Conservation (phyloP, 2,329 filamentous ascomycete genomes). For the Colletotrichum euphorbiae region DNA sequence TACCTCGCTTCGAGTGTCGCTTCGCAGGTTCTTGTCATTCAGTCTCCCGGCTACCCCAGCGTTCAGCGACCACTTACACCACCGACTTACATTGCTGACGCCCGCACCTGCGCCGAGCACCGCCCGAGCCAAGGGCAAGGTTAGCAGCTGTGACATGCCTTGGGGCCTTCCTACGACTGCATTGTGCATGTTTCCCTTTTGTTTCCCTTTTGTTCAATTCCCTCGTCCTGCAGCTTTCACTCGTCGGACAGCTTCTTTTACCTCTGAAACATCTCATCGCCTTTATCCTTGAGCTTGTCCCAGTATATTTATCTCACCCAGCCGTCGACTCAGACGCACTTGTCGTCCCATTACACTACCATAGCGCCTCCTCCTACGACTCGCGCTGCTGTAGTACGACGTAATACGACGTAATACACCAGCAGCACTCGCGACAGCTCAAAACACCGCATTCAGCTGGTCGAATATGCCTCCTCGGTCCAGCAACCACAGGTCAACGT, state of each 20-base stretch:
- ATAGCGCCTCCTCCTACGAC: slow-evolving; percentile 15
- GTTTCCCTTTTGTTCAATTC: slow-evolving; percentile 8
- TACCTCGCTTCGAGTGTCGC: not conserved
- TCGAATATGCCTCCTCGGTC: slow-evolving; percentile 35
- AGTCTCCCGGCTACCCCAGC: not conserved
- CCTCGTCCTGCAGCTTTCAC: not conserved
- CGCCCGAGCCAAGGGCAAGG: slow-evolving; percentile 29
- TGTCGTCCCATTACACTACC: slow-evolving; percentile 12
- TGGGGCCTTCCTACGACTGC: slow-evolving; percentile 14
- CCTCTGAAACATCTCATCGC: slow-evolving; percentile 15
- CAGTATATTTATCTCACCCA: slow-evolving; percentile 1
- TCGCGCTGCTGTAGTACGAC: slow-evolving; percentile 12
- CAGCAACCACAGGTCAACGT: slow-evolving; percentile 69
- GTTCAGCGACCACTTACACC: slow-evolving; percentile 1
- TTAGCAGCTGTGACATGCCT: slow-evolving; percentile 18
- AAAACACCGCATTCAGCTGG: not conserved
- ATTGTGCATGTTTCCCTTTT: slow-evolving; percentile 13
- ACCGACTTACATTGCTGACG: slow-evolving; percentile 25
- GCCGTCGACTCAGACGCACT: not conserved
- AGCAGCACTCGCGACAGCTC: not conserved
- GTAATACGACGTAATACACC: slow-evolving; percentile 15
- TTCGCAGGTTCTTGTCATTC: slow-evolving; percentile 1
- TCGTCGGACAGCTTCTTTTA: slow-evolving; percentile 12
- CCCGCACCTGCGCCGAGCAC: slow-evolving; percentile 35
- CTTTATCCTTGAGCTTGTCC: slow-evolving; percentile 12